Percentiles rank a stretch among this genome's conserved stretches.
These are phyloP conservation scores for Exophiala bonariae DNA, from an alignment of 2,329 filamentous ascomycete species.

Conservation along the genomic window DNA sequence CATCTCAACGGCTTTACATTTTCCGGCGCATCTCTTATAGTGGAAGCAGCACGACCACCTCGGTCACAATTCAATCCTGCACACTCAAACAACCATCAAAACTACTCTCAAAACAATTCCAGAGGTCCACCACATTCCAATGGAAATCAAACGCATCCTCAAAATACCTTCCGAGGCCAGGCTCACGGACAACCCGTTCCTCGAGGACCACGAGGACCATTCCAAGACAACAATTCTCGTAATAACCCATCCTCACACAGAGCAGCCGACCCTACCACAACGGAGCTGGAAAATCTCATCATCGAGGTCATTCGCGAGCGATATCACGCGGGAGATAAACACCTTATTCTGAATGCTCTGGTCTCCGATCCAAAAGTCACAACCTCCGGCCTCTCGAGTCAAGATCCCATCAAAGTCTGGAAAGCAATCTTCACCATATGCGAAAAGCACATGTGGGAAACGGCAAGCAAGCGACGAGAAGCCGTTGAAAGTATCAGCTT, in stretches of 20 bases:
- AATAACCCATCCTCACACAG: not conserved
- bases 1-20: conserved; percentile 70
- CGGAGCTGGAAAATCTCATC: conserved; percentile 36
- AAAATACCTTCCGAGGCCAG: conserved; percentile 4
- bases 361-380: conserved; percentile 70
- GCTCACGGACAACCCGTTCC: not conserved
- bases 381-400: conserved; percentile 73
- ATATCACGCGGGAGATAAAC: conserved; percentile 69
- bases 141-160: too few species aligned
- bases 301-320: conserved; percentile 66
- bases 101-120: conserved; percentile 9
- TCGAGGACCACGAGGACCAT: conserved; percentile 13
- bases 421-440: conserved; percentile 87
- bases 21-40: conserved; percentile 61
- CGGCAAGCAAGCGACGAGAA: conserved; percentile 68
- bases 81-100: conserved; percentile 7
- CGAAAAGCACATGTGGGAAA: conserved; percentile 70
- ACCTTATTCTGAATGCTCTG: conserved; percentile 80
- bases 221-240: conserved; percentile 1
- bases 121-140: too few species aligned
- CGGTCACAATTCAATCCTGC: conserved; percentile 19
- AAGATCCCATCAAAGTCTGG: conserved; percentile 79
- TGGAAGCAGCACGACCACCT: conserved; percentile 44
- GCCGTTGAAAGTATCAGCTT: conserved; percentile 81
- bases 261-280: conserved; percentile 9